A percentile compares a stretch with the other conserved stretches of the same genome.
Conservation (phyloP, 768 basidiomycete genomes). For the Lentinula lateritia region DNA sequence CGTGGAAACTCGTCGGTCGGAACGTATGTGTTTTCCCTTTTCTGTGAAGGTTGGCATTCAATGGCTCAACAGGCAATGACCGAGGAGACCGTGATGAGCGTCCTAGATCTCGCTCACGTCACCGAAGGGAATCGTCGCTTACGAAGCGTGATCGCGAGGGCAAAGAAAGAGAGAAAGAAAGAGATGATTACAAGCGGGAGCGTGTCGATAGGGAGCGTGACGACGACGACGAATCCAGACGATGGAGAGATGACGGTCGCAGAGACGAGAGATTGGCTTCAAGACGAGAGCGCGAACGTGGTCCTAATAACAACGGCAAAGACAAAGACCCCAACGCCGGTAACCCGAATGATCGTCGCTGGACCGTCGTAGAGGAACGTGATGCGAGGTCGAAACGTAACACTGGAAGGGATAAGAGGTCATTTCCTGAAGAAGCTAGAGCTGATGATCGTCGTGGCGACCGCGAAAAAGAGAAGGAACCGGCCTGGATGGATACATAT, state of each 20-base stretch:
- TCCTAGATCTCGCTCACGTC: conserved; percentile 58
- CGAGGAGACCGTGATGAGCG: conserved; percentile 61
- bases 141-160: conserved; percentile 43
- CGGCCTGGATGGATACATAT: conserved; percentile 91
- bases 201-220: conserved; percentile 16
- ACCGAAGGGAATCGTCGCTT: conserved; percentile 53
- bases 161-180: conserved; percentile 16
- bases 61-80: conserved; percentile 31
- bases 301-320: conserved; percentile 40
- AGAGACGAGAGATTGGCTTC: conserved; percentile 70
- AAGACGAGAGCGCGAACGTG: conserved; percentile 49
- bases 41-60: background rate
- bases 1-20: conserved; percentile 46
- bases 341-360: conserved; percentile 44
- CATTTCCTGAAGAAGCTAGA: conserved; percentile 32
- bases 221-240: conserved; percentile 61
- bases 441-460: conserved; percentile 46
- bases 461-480: conserved; percentile 69
- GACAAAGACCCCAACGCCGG: conserved; percentile 41
- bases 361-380: conserved; percentile 62
- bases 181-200: conserved; percentile 25
- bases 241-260: conserved; percentile 81
- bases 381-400: conserved; percentile 58
- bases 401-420: conserved; percentile 54
- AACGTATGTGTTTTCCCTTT: conserved; percentile 39